These are phyloP conservation scores for Prunus armeniaca DNA, from an alignment of 306 rosid genomes.

Conservation along the genomic window DNA sequence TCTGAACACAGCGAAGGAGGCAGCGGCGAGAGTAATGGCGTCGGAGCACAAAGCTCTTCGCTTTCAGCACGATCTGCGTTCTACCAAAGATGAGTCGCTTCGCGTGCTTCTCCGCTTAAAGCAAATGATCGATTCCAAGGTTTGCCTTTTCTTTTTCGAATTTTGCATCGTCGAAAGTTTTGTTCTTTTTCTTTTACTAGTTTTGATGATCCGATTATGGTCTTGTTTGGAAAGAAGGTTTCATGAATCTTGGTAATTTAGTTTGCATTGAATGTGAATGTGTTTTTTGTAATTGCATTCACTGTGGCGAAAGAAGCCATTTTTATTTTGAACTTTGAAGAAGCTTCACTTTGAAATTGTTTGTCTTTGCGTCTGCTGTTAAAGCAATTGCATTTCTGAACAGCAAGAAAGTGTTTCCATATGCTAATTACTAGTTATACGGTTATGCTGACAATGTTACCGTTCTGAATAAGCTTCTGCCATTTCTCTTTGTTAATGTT, in stretches of 20 bases:
- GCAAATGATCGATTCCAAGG: conserved; percentile 69
- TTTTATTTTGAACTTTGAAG: background rate
- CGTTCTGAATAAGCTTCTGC: background rate
- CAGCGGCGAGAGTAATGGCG: conserved; percentile 66
- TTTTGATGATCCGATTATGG: background rate
- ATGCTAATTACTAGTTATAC: background rate
- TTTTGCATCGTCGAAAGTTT: background rate
- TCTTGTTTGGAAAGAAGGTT: background rate
- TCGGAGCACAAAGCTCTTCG: conserved; percentile 52
- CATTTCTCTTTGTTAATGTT: background rate
- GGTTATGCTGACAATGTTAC: background rate
- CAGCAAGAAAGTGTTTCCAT: background rate
- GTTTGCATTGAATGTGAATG: background rate
- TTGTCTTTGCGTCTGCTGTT: background rate
- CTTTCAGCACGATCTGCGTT: conserved; percentile 46
- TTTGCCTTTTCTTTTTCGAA: background rate
- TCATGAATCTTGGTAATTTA: background rate
- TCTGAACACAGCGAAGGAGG: conserved; percentile 76
- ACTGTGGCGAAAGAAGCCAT: background rate
- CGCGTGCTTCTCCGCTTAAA: conserved; percentile 61
- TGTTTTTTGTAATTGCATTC: background rate
- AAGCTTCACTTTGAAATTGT: background rate
- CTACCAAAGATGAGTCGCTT: conserved; percentile 52
- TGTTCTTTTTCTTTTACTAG: background rate
- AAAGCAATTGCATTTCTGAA: background rate